A percentile compares a stretch with the other conserved stretches of the same genome.
Evolutionary conservation across 305 asterid genomes (phyloP).

Genomic region (Fraxinus latifolia): DNA sequence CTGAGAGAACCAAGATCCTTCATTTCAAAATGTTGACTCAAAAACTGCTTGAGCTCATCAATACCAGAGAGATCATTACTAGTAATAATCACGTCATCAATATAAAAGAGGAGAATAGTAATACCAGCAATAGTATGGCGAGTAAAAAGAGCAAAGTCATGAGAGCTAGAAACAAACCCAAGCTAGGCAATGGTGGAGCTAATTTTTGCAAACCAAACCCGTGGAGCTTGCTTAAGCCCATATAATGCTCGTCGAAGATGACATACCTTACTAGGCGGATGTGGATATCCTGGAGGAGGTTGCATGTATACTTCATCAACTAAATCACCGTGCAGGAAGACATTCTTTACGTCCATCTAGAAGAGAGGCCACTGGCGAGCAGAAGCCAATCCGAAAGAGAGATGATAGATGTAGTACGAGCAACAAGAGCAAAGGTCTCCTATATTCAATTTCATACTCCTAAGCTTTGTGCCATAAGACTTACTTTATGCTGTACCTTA

Average conservation of each 20-base stretch:
- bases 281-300: background rate
- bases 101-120: too few species aligned
- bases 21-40: too few species aligned
- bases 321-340: background rate
- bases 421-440: background rate
- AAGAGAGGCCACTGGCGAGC: background rate
- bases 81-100: too few species aligned
- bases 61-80: too few species aligned
- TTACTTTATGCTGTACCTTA: too few species aligned
- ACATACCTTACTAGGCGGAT: background rate
- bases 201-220: background rate
- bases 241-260: too few species aligned
- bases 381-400: background rate
- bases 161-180: background rate
- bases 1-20: too few species aligned
- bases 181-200: background rate
- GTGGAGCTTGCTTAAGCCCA: background rate
- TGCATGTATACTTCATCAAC: background rate
- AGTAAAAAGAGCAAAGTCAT: too few species aligned
- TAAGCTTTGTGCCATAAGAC: too few species aligned
- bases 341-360: background rate
- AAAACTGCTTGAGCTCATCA: too few species aligned
- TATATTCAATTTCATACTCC: too few species aligned
- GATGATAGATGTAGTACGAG: background rate
- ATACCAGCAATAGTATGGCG: too few species aligned